A percentile compares a stretch with the other conserved stretches of the same genome.
Evolutionary conservation across 2,329 filamentous ascomycete species (phyloP).

Genomic region (Ploettnerulaceae sp.): DNA sequence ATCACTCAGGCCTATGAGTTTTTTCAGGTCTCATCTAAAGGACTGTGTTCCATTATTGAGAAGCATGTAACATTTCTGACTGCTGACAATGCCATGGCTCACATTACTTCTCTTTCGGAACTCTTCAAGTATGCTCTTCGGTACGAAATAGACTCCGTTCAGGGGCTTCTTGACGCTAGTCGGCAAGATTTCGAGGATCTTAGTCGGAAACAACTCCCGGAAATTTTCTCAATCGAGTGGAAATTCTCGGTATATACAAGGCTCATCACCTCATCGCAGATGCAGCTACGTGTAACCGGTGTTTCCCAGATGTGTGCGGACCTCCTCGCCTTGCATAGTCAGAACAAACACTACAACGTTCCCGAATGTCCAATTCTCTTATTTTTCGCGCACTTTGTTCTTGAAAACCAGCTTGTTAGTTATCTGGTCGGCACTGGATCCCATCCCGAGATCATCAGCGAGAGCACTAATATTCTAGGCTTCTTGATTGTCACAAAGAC

Average conservation of each 20-base stretch:
- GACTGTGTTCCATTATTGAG: slow-evolving; percentile 46
- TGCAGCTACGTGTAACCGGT: slow-evolving; percentile 81
- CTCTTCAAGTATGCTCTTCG: slow-evolving; percentile 41
- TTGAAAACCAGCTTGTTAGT: slow-evolving; percentile 66
- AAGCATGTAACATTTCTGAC: slow-evolving; percentile 50
- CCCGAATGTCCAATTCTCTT: slow-evolving; percentile 51
- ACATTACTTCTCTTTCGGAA: slow-evolving; percentile 40
- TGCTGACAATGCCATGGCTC: slow-evolving; percentile 40
- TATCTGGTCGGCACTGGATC: slow-evolving; percentile 89
- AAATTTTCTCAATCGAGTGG: slow-evolving; percentile 59
- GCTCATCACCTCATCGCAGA: slow-evolving; percentile 77
- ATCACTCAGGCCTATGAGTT: slow-evolving; percentile 40
- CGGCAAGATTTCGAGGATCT: slow-evolving; percentile 28
- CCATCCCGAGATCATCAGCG: slow-evolving; percentile 81
- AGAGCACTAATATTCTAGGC: slow-evolving; percentile 78
- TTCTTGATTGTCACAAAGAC: slow-evolving; percentile 77
- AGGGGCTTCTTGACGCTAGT: slow-evolving; percentile 21
- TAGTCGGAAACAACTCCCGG: slow-evolving; percentile 38
- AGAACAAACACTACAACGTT: slow-evolving; percentile 37
- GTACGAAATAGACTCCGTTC: slow-evolving; percentile 18
- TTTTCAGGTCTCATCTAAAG: slow-evolving; percentile 41
- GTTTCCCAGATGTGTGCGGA: slow-evolving; percentile 69
- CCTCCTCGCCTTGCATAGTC: slow-evolving; percentile 62
- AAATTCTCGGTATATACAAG: slow-evolving; percentile 63
- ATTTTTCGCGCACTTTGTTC: slow-evolving; percentile 65